Percentiles rank a stretch among this genome's conserved stretches.
phyloP scores from a whole-genome alignment of 768 basidiomycete species.

The Trametes cingulata region DNA sequence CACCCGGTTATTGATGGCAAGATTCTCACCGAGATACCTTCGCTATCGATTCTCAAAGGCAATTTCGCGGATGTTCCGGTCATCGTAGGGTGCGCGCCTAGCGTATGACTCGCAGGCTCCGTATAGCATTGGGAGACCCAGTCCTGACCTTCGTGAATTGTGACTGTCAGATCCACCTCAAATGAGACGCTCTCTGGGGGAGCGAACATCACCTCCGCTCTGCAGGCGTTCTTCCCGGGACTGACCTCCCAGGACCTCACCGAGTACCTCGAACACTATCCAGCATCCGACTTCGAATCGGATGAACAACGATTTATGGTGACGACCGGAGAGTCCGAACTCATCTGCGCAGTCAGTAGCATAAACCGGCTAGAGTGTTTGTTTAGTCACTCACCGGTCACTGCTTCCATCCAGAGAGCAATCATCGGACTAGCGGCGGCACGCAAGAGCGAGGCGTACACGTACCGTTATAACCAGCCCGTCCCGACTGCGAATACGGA shows the following conservation, averaged over 20 bases:
- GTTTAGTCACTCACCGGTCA: background rate
- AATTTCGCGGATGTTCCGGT: constrained; percentile 53
- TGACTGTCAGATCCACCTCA: constrained; percentile 45
- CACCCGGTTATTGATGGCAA: constrained; percentile 57
- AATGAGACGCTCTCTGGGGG: constrained; percentile 58
- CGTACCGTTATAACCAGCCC: constrained; percentile 61
- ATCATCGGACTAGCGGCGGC: constrained; percentile 48
- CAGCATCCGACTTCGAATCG: constrained; percentile 44
- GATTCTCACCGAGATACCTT: constrained; percentile 52
- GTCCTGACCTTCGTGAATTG: background rate
- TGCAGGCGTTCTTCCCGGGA: constrained; percentile 47
- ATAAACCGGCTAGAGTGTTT: background rate
- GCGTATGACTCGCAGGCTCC: background rate
- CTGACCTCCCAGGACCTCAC: constrained; percentile 41
- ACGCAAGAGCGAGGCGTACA: constrained; percentile 41
- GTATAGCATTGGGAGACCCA: background rate
- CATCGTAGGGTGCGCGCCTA: constrained; percentile 52
- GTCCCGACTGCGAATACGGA: constrained; percentile 43
- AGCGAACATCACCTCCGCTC: constrained; percentile 37
- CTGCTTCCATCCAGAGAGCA: constrained; percentile 29
- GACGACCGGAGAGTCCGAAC: constrained; percentile 48
- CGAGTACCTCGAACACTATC: constrained; percentile 45
- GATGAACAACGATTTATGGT: constrained; percentile 44
- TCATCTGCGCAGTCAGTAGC: constrained; percentile 54
- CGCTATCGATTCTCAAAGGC: constrained; percentile 44